Percentiles rank a stretch among this genome's conserved stretches.
These are phyloP conservation scores for Quercus cerris DNA, from an alignment of 306 rosid genomes.

Conservation along the genomic window DNA sequence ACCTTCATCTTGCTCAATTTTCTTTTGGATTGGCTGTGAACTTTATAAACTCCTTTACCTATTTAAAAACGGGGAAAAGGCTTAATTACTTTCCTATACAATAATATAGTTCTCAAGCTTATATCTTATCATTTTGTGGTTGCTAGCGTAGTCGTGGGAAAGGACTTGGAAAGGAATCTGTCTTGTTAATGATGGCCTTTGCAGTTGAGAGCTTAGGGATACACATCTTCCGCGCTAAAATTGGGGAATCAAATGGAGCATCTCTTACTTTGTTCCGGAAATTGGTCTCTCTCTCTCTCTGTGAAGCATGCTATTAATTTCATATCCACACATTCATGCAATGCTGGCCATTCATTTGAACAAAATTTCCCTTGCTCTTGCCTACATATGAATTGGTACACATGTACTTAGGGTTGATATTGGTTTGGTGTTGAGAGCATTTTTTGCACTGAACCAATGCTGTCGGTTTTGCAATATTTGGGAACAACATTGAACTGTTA, in stretches of 20 bases:
- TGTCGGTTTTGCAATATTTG: too few species aligned
- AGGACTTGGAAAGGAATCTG: conserved; percentile 84
- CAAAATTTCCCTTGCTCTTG: neutral
- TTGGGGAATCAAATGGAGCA: conserved; percentile 79
- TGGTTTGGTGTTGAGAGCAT: too few species aligned
- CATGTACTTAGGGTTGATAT: neutral
- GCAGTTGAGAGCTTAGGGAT: conserved; percentile 66
- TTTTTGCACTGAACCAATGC: too few species aligned
- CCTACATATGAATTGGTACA: neutral
- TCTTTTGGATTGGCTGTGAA: neutral
- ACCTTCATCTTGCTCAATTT: conserved; percentile 15
- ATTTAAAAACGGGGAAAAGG: neutral
- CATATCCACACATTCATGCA: neutral
- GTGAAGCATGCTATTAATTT: conserved; percentile 1
- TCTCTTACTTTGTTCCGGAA: conserved; percentile 72
- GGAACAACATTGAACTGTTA: too few species aligned
- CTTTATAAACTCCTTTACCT: neutral
- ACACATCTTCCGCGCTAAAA: conserved; percentile 61
- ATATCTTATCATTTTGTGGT: conserved; percentile 22
- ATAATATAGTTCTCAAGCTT: neutral
- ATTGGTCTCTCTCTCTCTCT: conserved; percentile 49
- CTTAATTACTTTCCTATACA: neutral
- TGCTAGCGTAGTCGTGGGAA: conserved; percentile 83
- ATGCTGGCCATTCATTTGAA: neutral
- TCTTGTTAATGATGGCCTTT: conserved; percentile 78